Evolutionary conservation across 805 yeast species (phyloP).

Genomic region (Lipomyces spencermartinsiae): DNA sequence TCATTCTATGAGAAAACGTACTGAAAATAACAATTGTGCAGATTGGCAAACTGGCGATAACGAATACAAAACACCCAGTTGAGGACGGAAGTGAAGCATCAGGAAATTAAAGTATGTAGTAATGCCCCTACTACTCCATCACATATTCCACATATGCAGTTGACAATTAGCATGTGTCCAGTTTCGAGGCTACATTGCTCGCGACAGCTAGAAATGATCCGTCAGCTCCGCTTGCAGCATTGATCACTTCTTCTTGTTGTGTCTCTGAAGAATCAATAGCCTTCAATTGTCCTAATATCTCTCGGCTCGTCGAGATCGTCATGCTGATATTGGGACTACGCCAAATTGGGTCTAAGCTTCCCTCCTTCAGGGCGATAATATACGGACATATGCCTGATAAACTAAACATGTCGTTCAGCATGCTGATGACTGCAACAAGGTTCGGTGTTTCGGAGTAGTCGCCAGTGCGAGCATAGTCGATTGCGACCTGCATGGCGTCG

Average conservation of each 20-base stretch:
- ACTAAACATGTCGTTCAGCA: background rate
- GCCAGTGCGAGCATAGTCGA: background rate
- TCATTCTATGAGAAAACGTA: background rate
- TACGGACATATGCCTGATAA: constrained; percentile 1
- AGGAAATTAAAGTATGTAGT: background rate
- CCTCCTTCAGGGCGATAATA: constrained; percentile 1
- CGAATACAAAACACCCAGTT: background rate
- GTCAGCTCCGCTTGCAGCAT: background rate
- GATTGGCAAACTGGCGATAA: background rate
- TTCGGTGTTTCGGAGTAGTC: background rate
- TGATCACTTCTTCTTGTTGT: background rate
- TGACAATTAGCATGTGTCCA: background rate
- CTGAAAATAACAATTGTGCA: background rate
- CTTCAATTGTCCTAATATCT: background rate
- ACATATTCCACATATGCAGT: background rate
- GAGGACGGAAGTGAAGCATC: background rate
- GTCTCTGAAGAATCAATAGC: background rate
- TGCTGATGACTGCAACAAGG: background rate
- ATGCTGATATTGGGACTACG: background rate
- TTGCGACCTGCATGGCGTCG: background rate
- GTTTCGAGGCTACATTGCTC: background rate
- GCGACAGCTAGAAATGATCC: background rate
- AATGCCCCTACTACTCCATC: too few relatives aligned
- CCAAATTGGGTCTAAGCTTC: background rate
- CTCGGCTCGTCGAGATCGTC: background rate